phyloP scores from a whole-genome alignment of 2,329 filamentous ascomycete genomes.

The Albophoma yamanashiensis region DNA sequence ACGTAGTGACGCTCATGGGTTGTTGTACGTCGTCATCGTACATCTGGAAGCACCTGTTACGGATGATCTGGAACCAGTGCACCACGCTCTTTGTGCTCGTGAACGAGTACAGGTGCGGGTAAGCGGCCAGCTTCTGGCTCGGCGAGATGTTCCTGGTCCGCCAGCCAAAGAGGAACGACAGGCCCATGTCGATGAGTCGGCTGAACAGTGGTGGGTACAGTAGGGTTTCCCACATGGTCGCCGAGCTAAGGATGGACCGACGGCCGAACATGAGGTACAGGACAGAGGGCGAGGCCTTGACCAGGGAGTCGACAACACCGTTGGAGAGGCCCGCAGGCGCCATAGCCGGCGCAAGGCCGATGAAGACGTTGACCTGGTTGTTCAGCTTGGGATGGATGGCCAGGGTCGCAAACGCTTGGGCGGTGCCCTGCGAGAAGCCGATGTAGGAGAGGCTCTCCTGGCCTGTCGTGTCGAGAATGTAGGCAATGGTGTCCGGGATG shows the following conservation, averaged over 20 bases:
- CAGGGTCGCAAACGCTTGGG: conserved; percentile 88
- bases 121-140: conserved; percentile 88
- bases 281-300: conserved; percentile 88
- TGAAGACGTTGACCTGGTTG: conserved; percentile 88
- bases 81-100: conserved; percentile 95
- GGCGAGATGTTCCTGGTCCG: conserved; percentile 70
- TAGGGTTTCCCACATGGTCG: conserved; percentile 95
- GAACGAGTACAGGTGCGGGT: conserved; percentile 92
- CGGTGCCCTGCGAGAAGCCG: conserved; percentile 94
- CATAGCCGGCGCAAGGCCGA: conserved; percentile 93
- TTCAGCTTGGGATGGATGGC: conserved; percentile 90
- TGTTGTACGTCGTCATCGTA: conserved; percentile 90
- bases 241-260: conserved; percentile 80
- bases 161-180: conserved; percentile 87
- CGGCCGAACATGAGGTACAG: conserved; percentile 89
- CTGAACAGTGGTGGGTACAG: conserved; percentile 92
- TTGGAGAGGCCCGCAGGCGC: conserved; percentile 84
- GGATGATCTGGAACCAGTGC: conserved; percentile 99
- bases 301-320: conserved; percentile 80
- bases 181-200: conserved; percentile 70
- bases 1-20: conserved; percentile 58
- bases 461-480: conserved; percentile 74
- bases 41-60: conserved; percentile 95
- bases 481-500: conserved; percentile 88
- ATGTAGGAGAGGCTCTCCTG: conserved; percentile 87